Conservation (phyloP, 345 rosid genomes). For the Durio zibethinus region DNA sequence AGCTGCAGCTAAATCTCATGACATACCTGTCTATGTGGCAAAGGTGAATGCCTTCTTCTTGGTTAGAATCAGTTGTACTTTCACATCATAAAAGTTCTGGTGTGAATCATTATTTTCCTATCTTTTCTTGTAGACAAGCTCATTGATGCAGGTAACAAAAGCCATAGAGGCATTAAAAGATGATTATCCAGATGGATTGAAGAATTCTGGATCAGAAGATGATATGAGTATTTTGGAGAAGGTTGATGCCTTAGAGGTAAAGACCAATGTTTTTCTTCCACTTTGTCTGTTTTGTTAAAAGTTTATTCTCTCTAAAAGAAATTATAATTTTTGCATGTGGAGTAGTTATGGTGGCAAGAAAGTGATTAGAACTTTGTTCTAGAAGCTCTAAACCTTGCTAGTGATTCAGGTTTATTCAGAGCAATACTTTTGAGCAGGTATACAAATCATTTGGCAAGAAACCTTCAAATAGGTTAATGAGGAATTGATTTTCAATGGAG, state of each 20-base stretch:
- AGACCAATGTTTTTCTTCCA: background rate
- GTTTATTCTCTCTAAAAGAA: background rate
- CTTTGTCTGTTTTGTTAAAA: background rate
- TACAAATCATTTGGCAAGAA: background rate
- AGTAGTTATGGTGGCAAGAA: background rate
- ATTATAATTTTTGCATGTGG: background rate
- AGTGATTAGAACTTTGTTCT: background rate
- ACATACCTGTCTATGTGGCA: slow-evolving; percentile 65
- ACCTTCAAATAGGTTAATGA: background rate
- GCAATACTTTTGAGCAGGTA: background rate
- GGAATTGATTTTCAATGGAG: background rate
- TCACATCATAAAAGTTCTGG: background rate
- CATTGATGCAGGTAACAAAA: slow-evolving; percentile 69
- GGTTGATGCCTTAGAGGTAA: slow-evolving; percentile 82
- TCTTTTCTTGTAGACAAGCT: slow-evolving; percentile 61
- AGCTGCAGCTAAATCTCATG: slow-evolving; percentile 62
- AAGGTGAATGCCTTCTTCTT: slow-evolving; percentile 43
- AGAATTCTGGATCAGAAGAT: slow-evolving; percentile 49
- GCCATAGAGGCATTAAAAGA: slow-evolving; percentile 49
- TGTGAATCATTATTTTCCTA: background rate
- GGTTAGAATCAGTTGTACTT: background rate
- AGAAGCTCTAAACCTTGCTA: background rate
- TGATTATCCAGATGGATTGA: slow-evolving; percentile 46
- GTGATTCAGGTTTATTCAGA: background rate
- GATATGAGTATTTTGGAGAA: slow-evolving; percentile 50